These are phyloP conservation scores for Ephemerocybe angulata DNA, from an alignment of 768 basidiomycete genomes.

Conservation along the genomic window DNA sequence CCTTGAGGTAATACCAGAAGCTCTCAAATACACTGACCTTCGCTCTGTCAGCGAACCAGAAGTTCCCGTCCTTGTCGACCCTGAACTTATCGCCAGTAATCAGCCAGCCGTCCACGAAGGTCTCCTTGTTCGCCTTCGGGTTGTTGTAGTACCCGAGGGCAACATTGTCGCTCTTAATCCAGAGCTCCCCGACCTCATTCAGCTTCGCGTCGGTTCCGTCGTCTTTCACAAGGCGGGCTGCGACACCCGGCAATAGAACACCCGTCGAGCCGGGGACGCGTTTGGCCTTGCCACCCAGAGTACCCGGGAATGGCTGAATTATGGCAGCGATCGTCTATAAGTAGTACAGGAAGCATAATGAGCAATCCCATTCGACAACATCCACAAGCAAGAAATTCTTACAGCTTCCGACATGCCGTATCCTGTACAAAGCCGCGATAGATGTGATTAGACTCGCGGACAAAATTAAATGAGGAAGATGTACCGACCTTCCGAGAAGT, in stretches of 20 bases:
- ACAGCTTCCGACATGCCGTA: constrained; percentile 74
- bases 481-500: constrained; percentile 47
- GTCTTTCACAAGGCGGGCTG: constrained; percentile 57
- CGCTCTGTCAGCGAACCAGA: constrained; percentile 73
- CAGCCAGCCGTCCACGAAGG: constrained; percentile 73
- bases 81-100: constrained; percentile 70
- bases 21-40: constrained; percentile 43
- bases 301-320: constrained; percentile 40
- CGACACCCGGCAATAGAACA: constrained; percentile 58
- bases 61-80: constrained; percentile 55
- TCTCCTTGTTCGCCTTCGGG: constrained; percentile 58
- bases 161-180: constrained; percentile 51
- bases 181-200: constrained; percentile 66
- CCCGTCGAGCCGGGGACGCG: constrained; percentile 46
- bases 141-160: constrained; percentile 73
- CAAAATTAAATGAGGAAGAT: background rate
- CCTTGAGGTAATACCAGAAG: background rate
- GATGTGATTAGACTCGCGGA: background rate
- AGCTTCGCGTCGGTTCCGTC: constrained; percentile 52
- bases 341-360: too few species aligned
- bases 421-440: constrained; percentile 31
- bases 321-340: constrained; percentile 54
- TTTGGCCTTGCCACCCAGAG: constrained; percentile 41
- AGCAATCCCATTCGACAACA: background rate
- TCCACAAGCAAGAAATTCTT: constrained; percentile 22